Conservation (phyloP, 106 monocot species). For the Posidonia australis region DNA sequence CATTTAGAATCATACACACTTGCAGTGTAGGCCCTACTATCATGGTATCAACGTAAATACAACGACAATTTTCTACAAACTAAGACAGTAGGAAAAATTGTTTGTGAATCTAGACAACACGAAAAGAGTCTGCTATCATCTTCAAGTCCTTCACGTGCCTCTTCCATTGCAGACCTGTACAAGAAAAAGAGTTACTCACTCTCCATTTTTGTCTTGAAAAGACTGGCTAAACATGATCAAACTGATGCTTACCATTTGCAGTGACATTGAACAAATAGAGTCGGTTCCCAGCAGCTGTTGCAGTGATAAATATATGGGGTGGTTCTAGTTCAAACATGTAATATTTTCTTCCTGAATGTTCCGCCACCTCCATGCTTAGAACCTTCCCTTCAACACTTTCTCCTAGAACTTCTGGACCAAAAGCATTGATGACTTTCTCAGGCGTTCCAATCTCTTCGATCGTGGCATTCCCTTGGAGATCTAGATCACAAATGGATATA, state of each 20-base stretch:
- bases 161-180: slow-evolving; percentile 92
- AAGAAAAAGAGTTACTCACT: not conserved
- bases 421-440: slow-evolving; percentile 76
- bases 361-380: slow-evolving; percentile 40
- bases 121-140: slow-evolving; percentile 67
- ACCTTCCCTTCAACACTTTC: slow-evolving; percentile 96
- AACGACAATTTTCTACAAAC: too few species aligned
- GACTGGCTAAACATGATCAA: not conserved
- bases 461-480: slow-evolving; percentile 48
- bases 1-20: too few species aligned
- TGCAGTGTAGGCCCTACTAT: too few species aligned
- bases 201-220: not conserved
- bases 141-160: slow-evolving; percentile 64
- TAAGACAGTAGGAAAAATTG: too few species aligned
- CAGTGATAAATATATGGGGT: slow-evolving; percentile 76
- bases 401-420: slow-evolving; percentile 88
- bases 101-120: slow-evolving; percentile 25
- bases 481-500: slow-evolving; percentile 5
- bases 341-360: slow-evolving; percentile 67
- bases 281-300: slow-evolving; percentile 88
- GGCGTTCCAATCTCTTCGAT: slow-evolving; percentile 75
- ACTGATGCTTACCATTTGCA: slow-evolving; percentile 43
- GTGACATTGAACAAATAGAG: slow-evolving; percentile 81
- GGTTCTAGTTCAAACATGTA: slow-evolving; percentile 86
- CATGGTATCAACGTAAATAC: too few species aligned